Evolutionary conservation across 768 basidiomycete genomes (phyloP).

Genomic region (Gloeopeniophorella convolvens): DNA sequence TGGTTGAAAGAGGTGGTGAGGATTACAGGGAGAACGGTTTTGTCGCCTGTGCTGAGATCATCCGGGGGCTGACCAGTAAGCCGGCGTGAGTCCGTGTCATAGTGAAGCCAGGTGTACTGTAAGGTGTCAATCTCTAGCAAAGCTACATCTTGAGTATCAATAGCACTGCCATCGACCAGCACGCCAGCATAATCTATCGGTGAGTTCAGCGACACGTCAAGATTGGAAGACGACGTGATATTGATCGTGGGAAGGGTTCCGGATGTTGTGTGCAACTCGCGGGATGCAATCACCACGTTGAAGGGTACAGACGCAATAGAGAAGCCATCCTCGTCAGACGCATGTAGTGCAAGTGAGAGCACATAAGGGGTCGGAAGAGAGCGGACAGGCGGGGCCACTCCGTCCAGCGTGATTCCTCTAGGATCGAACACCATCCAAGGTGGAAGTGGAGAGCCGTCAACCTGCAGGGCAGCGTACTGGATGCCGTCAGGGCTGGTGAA

Average conservation of each 20-base stretch:
- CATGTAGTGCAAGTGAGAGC: slow-evolving; percentile 53
- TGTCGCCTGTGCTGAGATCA: slow-evolving; percentile 30
- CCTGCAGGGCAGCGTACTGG: slow-evolving; percentile 57
- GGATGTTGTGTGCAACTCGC: slow-evolving; percentile 53
- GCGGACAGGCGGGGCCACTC: slow-evolving; percentile 55
- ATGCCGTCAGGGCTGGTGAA: slow-evolving; percentile 43
- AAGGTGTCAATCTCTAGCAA: slow-evolving; percentile 54
- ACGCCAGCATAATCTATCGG: slow-evolving; percentile 57
- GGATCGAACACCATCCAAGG: slow-evolving; percentile 70
- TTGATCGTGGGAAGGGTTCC: slow-evolving; percentile 59
- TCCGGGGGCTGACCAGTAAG: slow-evolving; percentile 61
- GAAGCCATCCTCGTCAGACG: slow-evolving; percentile 69
- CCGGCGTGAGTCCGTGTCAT: slow-evolving; percentile 47
- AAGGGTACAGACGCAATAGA: slow-evolving; percentile 55
- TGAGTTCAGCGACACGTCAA: slow-evolving; percentile 47
- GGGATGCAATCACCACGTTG: slow-evolving; percentile 55
- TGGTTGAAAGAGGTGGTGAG: slow-evolving; percentile 64
- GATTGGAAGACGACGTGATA: slow-evolving; percentile 49
- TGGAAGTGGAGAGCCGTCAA: slow-evolving; percentile 67
- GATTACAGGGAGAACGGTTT: slow-evolving; percentile 47
- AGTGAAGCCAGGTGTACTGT: slow-evolving; percentile 51
- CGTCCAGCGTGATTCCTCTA: slow-evolving; percentile 65
- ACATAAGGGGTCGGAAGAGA: slow-evolving; percentile 33
- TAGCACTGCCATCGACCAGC: slow-evolving; percentile 50
- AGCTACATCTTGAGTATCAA: slow-evolving; percentile 54